Evolutionary conservation across 495 filamentous ascomycete species (phyloP).

Genomic region (Pyrenopolyporus hunteri): DNA sequence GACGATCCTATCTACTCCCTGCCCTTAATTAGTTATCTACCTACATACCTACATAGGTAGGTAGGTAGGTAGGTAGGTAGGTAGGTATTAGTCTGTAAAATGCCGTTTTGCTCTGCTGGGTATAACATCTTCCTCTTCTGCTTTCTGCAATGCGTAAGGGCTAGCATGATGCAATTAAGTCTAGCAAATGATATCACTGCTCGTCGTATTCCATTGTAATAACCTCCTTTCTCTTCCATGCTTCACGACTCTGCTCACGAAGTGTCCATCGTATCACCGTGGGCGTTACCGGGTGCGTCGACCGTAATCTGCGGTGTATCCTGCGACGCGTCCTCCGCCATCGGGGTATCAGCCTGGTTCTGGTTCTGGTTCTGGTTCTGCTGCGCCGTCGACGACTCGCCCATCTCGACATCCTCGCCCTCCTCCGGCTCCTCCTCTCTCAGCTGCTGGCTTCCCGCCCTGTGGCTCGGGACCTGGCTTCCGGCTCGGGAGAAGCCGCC

Average conservation of each 20-base stretch:
- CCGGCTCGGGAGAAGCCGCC: conserved; percentile 54
- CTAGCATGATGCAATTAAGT: too few relatives aligned
- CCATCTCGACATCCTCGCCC: conserved; percentile 70
- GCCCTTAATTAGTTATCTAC: neutral
- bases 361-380: too few relatives aligned
- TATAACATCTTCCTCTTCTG: conserved; percentile 33
- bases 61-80: neutral
- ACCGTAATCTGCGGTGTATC: conserved; percentile 58
- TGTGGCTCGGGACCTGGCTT: conserved; percentile 51
- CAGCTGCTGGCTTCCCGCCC: conserved; percentile 48
- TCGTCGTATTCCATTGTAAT: neutral
- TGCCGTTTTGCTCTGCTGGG: conserved; percentile 28
- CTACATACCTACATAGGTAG: neutral
- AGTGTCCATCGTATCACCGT: conserved; percentile 73
- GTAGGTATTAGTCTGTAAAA: conserved; percentile 1
- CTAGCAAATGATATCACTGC: neutral
- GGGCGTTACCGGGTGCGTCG: conserved; percentile 51
- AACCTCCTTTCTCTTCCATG: neutral
- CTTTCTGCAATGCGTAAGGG: too few relatives aligned
- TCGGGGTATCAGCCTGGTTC: conserved; percentile 48
- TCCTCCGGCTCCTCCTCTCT: conserved; percentile 65
- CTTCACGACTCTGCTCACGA: conserved; percentile 44
- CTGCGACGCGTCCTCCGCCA: conserved; percentile 51
- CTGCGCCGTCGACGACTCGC: conserved; percentile 47
- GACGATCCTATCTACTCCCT: too few relatives aligned